Percentiles rank a stretch among this genome's conserved stretches.
These are phyloP conservation scores for Saccharomycopsis lassenensis DNA, from an alignment of 805 yeast species.

Conservation along the genomic window DNA sequence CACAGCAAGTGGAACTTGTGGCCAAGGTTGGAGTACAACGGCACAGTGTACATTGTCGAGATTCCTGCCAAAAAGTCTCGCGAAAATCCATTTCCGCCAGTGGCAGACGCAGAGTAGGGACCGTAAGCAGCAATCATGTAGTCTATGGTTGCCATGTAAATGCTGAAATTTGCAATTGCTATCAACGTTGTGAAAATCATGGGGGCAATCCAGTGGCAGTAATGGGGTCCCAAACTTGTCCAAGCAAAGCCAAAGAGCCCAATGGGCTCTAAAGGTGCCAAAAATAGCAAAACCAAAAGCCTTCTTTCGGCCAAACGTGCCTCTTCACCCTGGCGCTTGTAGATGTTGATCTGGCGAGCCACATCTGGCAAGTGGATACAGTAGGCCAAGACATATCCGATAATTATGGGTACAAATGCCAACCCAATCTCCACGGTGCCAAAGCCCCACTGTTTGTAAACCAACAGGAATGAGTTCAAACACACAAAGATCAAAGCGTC, in stretches of 20 bases:
- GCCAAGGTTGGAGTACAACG: conserved; percentile 6
- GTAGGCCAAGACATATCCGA: conserved; percentile 2
- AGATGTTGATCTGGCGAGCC: conserved; percentile 3
- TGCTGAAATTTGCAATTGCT: conserved; percentile 6
- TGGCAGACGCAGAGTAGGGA: conserved; percentile 5
- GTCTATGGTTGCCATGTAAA: conserved; percentile 8
- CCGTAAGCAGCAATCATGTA: conserved; percentile 8
- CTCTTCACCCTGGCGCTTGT: conserved; percentile 1
- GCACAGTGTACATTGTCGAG: conserved; percentile 2
- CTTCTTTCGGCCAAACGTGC: conserved; percentile 3
- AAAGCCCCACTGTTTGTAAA: conserved; percentile 4
- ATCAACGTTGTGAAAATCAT: conserved; percentile 6
- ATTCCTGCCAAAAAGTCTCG: conserved; percentile 7
- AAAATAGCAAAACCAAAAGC: conserved; percentile 1
- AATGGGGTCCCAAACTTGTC: conserved; percentile 4
- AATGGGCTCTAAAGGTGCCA: conserved; percentile 6
- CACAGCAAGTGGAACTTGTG: conserved; percentile 3
- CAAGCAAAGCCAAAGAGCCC: conserved; percentile 7
- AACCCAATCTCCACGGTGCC: conserved; percentile 4
- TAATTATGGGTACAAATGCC: conserved; percentile 4
- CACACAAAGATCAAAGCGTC: conserved; percentile 6
- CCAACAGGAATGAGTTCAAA: conserved; percentile 3
- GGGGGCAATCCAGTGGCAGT: conserved; percentile 7
- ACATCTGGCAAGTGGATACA: conserved; percentile 3
- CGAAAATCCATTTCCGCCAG: conserved; percentile 6